A percentile compares a stretch with the other conserved stretches of the same genome.
Conservation (phyloP, 2,329 filamentous ascomycete genomes). For the Colletotrichum liaoningense region DNA sequence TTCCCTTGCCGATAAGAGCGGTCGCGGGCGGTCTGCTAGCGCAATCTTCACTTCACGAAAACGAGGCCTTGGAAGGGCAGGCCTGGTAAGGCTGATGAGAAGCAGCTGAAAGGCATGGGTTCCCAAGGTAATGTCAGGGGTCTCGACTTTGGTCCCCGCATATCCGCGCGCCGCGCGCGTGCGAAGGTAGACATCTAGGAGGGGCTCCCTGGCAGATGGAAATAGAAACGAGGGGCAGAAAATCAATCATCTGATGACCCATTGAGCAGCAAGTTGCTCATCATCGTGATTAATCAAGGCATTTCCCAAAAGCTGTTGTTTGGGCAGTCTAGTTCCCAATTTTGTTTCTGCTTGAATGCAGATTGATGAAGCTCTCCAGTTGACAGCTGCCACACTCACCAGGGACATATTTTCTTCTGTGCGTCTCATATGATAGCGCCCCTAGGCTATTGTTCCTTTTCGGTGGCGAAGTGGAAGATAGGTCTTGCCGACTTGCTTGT, state of each 20-base stretch:
- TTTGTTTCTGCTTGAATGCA: background rate
- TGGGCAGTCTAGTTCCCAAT: too few relatives aligned
- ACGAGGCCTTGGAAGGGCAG: background rate
- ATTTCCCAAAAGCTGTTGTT: background rate
- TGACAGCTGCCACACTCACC: background rate
- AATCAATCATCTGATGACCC: background rate
- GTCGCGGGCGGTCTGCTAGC: background rate
- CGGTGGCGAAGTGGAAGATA: background rate
- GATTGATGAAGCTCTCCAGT: background rate
- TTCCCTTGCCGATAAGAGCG: background rate
- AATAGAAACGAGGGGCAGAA: background rate
- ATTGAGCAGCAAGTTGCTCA: background rate
- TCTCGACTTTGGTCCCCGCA: background rate
- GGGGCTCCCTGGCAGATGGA: background rate
- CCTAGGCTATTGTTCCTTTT: background rate
- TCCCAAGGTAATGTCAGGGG: background rate
- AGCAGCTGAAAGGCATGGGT: background rate
- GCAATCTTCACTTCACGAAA: background rate
- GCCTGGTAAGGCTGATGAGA: background rate
- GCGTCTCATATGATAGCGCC: background rate
- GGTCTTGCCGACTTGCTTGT: background rate
- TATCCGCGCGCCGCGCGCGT: background rate
- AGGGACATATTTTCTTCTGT: background rate
- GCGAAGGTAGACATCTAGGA: background rate
- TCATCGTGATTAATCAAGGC: background rate